A percentile compares a stretch with the other conserved stretches of the same genome.
These are phyloP conservation scores for Aspergillus jensenii DNA, from an alignment of 2,329 filamentous ascomycete species.

Conservation along the genomic window DNA sequence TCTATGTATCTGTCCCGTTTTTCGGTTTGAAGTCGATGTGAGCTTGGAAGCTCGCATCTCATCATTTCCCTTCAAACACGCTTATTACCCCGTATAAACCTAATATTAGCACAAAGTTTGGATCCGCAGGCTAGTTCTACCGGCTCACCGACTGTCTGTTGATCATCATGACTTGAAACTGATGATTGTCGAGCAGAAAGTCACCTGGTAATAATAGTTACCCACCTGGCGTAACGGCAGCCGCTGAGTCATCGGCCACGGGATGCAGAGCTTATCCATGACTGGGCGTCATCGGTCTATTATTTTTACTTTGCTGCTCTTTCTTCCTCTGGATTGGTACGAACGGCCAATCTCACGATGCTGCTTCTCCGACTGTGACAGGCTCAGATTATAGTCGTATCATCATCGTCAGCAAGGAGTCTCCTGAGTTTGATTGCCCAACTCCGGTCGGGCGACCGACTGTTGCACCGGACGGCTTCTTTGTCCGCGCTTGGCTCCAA, in stretches of 20 bases:
- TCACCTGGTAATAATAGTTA: background rate
- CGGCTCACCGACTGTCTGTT: background rate
- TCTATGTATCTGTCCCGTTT: background rate
- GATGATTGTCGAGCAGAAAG: background rate
- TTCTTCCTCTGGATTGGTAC: background rate
- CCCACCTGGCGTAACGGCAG: background rate
- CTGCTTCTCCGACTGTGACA: slow-evolving; percentile 16
- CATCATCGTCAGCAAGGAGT: slow-evolving; percentile 8
- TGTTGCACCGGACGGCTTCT: slow-evolving; percentile 2
- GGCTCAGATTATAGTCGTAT: slow-evolving; percentile 4
- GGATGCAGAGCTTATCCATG: slow-evolving; percentile 17
- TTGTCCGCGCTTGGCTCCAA: background rate
- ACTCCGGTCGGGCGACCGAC: background rate
- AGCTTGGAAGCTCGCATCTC: background rate
- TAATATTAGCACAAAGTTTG: background rate
- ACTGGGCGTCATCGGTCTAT: slow-evolving; percentile 18
- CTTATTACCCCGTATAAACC: background rate
- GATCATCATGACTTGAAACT: background rate
- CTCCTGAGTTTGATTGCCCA: background rate
- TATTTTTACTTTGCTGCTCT: background rate
- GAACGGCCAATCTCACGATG: slow-evolving; percentile 15
- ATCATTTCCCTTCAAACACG: background rate
- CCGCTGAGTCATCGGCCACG: slow-evolving; percentile 16
- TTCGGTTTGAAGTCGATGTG: background rate
- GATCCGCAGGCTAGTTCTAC: background rate